Percentiles rank a stretch among this genome's conserved stretches.
Conservation (phyloP, 2,329 filamentous ascomycete genomes). For the Neofusicoccum laricinum region DNA sequence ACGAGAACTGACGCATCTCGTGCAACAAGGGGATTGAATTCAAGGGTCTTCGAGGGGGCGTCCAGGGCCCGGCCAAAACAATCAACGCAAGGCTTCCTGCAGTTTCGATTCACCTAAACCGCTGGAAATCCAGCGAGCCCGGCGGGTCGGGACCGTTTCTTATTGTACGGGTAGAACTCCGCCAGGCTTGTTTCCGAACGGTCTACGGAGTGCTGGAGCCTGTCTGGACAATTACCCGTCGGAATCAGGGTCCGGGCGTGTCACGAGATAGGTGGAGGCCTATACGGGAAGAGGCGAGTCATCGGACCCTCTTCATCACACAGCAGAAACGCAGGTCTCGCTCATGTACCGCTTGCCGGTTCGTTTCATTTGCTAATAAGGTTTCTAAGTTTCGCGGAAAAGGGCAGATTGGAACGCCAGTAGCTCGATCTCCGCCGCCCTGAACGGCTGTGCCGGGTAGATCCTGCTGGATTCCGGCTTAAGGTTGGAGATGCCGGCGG, state of each 20-base stretch:
- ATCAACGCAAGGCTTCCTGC: neutral
- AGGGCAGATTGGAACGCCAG: neutral
- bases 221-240: neutral
- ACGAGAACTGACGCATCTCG: neutral
- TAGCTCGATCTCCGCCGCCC: neutral
- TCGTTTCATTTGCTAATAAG: neutral
- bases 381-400: too few relatives aligned
- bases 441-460: neutral
- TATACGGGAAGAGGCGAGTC: neutral
- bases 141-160: neutral
- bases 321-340: neutral
- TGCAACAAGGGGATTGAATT: neutral
- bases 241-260: neutral
- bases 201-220: neutral
- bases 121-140: neutral
- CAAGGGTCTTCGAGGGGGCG: neutral
- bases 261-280: neutral
- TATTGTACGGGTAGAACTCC: conserved; percentile 3
- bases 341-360: neutral
- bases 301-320: neutral
- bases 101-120: neutral
- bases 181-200: neutral
- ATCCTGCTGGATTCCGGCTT: neutral
- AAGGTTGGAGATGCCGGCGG: neutral
- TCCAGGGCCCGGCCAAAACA: neutral